These are phyloP conservation scores for Tillandsia leiboldiana DNA, from an alignment of 176 grass and related monocot genomes.

Conservation along the genomic window DNA sequence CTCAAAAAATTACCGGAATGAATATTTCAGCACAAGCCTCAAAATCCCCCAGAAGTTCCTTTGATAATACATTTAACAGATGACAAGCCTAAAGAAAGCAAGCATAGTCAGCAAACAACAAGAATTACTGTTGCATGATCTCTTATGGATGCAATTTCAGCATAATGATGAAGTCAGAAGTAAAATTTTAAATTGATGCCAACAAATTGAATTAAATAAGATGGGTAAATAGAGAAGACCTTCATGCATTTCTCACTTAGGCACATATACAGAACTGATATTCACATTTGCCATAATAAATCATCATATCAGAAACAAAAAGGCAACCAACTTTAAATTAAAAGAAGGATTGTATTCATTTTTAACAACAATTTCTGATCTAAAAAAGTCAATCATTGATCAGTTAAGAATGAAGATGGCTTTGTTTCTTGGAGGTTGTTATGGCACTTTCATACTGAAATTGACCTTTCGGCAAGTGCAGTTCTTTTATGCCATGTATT, in stretches of 20 bases:
- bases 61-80: slow-evolving; percentile 85
- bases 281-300: too few species aligned
- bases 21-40: slow-evolving; percentile 75
- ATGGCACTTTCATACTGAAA: background rate
- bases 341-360: too few species aligned
- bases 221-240: background rate
- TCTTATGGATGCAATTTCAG: background rate
- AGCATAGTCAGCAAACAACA: background rate
- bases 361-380: too few species aligned
- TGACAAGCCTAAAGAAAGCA: slow-evolving; percentile 54
- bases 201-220: too few species aligned
- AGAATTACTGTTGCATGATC: background rate
- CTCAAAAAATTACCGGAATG: slow-evolving; percentile 57
- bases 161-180: background rate
- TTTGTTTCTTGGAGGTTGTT: background rate
- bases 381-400: too few species aligned
- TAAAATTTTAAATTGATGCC: background rate
- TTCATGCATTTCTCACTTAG: too few species aligned
- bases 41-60: slow-evolving; percentile 93
- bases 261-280: too few species aligned
- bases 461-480: background rate
- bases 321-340: too few species aligned
- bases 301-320: too few species aligned
- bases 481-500: background rate
- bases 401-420: background rate